A percentile compares a stretch with the other conserved stretches of the same genome.
phyloP scores from a whole-genome alignment of 1,284 basidiomycete species.

The Cystobasidium pallidum region DNA sequence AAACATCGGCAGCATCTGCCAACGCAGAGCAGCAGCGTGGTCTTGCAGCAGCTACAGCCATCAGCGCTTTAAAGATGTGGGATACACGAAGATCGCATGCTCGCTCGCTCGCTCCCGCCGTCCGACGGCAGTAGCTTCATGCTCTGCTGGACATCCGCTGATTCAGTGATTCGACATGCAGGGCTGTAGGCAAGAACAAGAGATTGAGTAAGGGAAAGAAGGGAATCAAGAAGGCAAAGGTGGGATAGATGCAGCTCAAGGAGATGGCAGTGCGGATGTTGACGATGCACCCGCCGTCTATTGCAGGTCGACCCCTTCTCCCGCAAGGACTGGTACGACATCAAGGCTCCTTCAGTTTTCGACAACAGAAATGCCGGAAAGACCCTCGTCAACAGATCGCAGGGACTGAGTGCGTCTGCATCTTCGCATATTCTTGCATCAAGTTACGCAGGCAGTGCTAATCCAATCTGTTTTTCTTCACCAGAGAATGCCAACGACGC shows the following conservation, averaged over 20 bases:
- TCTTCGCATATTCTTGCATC: not conserved
- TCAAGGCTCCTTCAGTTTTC: constrained; percentile 98
- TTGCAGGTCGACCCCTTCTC: constrained; percentile 91
- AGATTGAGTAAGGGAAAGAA: constrained; percentile 99
- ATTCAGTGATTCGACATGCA: constrained; percentile 55
- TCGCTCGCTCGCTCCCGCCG: constrained; percentile 6
- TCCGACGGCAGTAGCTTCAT: no score
- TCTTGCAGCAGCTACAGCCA: not conserved
- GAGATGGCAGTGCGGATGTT: not conserved
- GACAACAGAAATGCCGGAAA: constrained; percentile 97
- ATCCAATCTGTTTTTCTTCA: not conserved
- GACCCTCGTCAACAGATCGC: constrained; percentile 97
- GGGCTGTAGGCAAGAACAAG: constrained; percentile 98
- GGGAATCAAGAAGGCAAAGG: constrained; percentile 92
- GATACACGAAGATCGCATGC: not conserved
- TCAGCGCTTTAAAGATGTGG: not conserved
- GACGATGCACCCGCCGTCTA: constrained; percentile 60
- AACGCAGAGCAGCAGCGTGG: not conserved
- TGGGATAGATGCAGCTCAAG: not conserved
- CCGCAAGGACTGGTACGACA: constrained; percentile 99
- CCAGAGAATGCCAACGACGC: constrained; percentile 98
- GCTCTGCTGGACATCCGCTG: not conserved
- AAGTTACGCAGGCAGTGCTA: not conserved
- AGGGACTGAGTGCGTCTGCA: constrained; percentile 83
- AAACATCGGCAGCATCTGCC: not conserved